Evolutionary conservation across 2,329 filamentous ascomycete species (phyloP).

Genomic region (Lomentospora prolificans): DNA sequence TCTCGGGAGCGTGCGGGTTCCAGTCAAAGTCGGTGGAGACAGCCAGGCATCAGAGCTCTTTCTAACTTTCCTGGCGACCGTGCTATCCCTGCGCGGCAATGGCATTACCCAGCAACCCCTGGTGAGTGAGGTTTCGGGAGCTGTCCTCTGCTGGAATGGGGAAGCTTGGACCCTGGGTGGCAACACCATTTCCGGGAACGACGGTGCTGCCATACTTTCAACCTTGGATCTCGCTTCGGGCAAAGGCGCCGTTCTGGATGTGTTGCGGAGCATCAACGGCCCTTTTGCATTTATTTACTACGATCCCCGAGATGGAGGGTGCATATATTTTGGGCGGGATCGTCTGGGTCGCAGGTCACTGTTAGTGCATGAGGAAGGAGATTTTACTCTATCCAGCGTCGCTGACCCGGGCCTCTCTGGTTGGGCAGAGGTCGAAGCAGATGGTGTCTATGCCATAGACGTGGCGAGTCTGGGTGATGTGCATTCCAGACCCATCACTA

Average conservation of each 20-base stretch:
- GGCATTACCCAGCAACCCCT: constrained; percentile 66
- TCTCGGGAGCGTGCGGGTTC: constrained; percentile 31
- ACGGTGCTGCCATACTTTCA: constrained; percentile 61
- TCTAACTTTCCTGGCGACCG: constrained; percentile 67
- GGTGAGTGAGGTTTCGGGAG: constrained; percentile 37
- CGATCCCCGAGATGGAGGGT: constrained; percentile 43
- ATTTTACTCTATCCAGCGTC: constrained; percentile 61
- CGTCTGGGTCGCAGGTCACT: constrained; percentile 80
- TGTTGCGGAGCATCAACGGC: constrained; percentile 57
- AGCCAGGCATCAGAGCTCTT: constrained; percentile 21
- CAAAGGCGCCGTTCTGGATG: constrained; percentile 32
- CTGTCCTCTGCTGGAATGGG: constrained; percentile 90
- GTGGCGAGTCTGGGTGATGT: constrained; percentile 24
- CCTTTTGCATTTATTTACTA: constrained; percentile 87
- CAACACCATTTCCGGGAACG: constrained; percentile 58
- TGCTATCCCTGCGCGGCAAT: constrained; percentile 79
- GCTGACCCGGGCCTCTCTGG: constrained; percentile 39
- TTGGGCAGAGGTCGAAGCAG: constrained; percentile 77
- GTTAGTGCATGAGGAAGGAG: constrained; percentile 39
- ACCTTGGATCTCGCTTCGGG: constrained; percentile 31
- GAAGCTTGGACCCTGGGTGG: constrained; percentile 76
- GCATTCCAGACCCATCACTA: neutral
- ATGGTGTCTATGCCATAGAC: constrained; percentile 66
- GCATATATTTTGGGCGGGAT: constrained; percentile 77
- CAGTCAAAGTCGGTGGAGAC: constrained; percentile 15